Evolutionary conservation across 495 filamentous ascomycete genomes (phyloP).

Genomic region (Penicillium canescens): DNA sequence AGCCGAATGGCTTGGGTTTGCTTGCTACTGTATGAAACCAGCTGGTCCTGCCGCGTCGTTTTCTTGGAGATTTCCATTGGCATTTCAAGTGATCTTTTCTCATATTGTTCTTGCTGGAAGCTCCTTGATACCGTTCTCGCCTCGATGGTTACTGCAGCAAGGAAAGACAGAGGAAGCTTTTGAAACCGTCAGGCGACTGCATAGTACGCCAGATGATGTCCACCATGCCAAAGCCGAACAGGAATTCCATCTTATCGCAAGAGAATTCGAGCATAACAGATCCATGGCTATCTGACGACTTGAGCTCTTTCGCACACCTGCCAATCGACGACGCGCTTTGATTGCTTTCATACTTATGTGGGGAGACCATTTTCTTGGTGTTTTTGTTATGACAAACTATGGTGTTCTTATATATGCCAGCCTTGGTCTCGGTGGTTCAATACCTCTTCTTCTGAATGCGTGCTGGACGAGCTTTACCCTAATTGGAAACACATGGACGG

Average conservation of each 20-base stretch:
- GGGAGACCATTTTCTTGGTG: conserved; percentile 29
- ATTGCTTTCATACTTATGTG: conserved; percentile 33
- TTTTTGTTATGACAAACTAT: conserved; percentile 39
- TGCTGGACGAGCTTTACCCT: conserved; percentile 38
- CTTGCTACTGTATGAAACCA: conserved; percentile 23
- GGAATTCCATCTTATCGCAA: conserved; percentile 29
- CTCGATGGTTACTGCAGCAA: conserved; percentile 36
- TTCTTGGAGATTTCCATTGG: conserved; percentile 38
- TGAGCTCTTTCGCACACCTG: conserved; percentile 32
- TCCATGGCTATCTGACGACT: conserved; percentile 12
- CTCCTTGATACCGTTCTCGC: conserved; percentile 29
- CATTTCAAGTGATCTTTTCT: conserved; percentile 30
- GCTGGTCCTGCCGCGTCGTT: conserved; percentile 16
- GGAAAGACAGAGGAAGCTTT: conserved; percentile 26
- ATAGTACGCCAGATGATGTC: conserved; percentile 13
- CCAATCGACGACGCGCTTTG: conserved; percentile 36
- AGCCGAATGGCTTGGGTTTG: conserved; percentile 35
- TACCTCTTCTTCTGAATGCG: conserved; percentile 36
- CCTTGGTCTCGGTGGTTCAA: conserved; percentile 30
- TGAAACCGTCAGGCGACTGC: conserved; percentile 25
- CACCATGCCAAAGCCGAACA: conserved; percentile 17
- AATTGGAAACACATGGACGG: conserved; percentile 39
- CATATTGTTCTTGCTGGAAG: conserved; percentile 28
- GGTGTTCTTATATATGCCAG: conserved; percentile 38
- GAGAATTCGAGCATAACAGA: conserved; percentile 25